Evolutionary conservation across 768 basidiomycete genomes (phyloP).

Genomic region (Leucocoprinus sp.): DNA sequence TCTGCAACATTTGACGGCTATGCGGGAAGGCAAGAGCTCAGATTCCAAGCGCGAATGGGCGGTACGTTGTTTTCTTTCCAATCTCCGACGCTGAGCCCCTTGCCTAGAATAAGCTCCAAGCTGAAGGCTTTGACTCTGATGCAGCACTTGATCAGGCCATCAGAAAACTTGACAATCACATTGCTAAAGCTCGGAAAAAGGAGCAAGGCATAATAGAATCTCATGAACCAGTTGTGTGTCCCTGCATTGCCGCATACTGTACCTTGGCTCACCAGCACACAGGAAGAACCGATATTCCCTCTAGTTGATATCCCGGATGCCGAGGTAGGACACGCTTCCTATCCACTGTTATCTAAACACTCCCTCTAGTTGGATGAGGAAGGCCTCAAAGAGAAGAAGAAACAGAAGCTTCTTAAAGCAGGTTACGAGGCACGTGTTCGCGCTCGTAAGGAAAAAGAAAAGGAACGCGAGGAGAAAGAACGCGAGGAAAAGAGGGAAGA

Average conservation of each 20-base stretch:
- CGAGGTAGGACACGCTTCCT: constrained; percentile 40
- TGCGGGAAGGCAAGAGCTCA: constrained; percentile 54
- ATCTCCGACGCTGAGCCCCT: background rate
- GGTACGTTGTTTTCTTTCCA: constrained; percentile 27
- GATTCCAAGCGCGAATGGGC: constrained; percentile 72
- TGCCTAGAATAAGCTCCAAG: constrained; percentile 46
- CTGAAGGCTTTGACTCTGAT: constrained; percentile 73
- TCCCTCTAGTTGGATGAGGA: constrained; percentile 72
- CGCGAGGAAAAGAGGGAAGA: constrained; percentile 67
- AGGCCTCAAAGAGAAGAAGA: constrained; percentile 86
- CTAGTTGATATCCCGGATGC: constrained; percentile 88
- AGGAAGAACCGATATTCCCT: constrained; percentile 85
- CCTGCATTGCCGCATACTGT: background rate
- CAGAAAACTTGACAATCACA: constrained; percentile 74
- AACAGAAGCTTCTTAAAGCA: constrained; percentile 87
- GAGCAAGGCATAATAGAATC: constrained; percentile 43
- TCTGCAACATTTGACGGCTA: constrained; percentile 50
- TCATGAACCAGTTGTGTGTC: constrained; percentile 48
- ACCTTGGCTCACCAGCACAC: constrained; percentile 7
- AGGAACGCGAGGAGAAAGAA: constrained; percentile 68
- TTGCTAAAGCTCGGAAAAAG: constrained; percentile 76
- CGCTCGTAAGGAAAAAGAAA: constrained; percentile 79
- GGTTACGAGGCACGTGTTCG: constrained; percentile 87
- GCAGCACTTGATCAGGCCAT: constrained; percentile 72
- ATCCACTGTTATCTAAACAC: background rate